phyloP scores from a whole-genome alignment of 2,329 filamentous ascomycete species.

The Diplocarpon mali region DNA sequence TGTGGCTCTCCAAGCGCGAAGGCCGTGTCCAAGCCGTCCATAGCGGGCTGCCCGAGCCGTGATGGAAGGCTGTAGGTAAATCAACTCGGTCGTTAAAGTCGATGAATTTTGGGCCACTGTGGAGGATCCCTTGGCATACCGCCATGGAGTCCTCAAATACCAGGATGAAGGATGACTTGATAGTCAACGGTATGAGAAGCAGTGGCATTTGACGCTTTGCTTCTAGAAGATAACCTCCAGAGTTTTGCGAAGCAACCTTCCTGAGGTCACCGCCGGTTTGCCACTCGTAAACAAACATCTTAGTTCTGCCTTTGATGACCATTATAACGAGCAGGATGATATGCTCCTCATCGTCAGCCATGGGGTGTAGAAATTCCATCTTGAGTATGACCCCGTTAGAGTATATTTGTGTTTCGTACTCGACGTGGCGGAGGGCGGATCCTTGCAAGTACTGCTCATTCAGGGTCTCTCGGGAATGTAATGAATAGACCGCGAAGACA shows the following conservation, averaged over 20 bases:
- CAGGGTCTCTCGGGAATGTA: slow-evolving; percentile 45
- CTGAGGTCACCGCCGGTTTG: slow-evolving; percentile 38
- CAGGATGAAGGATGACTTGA: slow-evolving; percentile 59
- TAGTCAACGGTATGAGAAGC: slow-evolving; percentile 60
- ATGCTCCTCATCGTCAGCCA: slow-evolving; percentile 51
- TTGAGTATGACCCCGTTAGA: slow-evolving; percentile 69
- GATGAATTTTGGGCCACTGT: slow-evolving; percentile 39
- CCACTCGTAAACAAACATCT: slow-evolving; percentile 52
- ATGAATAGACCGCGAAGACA: slow-evolving; percentile 59
- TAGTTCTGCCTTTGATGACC: slow-evolving; percentile 36
- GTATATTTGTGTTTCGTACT: slow-evolving; percentile 24
- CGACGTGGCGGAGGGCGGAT: slow-evolving; percentile 47
- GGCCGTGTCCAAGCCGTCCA: slow-evolving; percentile 84
- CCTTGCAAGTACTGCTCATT: slow-evolving; percentile 36
- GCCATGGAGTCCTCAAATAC: slow-evolving; percentile 50
- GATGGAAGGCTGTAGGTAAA: slow-evolving; percentile 34
- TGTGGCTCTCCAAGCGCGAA: slow-evolving; percentile 50
- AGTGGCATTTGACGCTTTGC: slow-evolving; percentile 48
- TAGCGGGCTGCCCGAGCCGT: slow-evolving; percentile 41
- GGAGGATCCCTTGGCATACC: slow-evolving; percentile 43
- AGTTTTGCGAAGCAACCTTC: slow-evolving; percentile 35
- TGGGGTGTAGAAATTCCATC: slow-evolving; percentile 75
- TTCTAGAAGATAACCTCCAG: slow-evolving; percentile 39
- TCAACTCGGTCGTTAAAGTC: slow-evolving; percentile 33
- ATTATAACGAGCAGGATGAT: slow-evolving; percentile 66